Conservation (phyloP, 371 early-diverging fungal genomes). For the Funneliformis caledonium region DNA sequence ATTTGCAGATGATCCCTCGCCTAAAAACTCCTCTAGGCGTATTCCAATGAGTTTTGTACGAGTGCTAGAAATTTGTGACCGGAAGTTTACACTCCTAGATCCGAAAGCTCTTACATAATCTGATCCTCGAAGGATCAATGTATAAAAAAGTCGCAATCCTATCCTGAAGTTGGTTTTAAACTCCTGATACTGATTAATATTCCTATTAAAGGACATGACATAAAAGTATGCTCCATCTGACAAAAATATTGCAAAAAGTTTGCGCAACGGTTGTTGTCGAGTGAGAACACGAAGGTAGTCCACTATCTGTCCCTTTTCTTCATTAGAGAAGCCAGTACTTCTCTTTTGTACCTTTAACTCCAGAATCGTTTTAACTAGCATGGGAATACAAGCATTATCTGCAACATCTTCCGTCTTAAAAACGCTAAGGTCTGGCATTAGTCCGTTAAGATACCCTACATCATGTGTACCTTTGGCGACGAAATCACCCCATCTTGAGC, state of each 20-base stretch:
- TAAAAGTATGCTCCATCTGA: not conserved
- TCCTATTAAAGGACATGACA: not conserved
- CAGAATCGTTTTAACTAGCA: not conserved
- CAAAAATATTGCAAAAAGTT: constrained; percentile 21
- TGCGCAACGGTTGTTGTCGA: not conserved
- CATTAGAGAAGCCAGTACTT: not conserved
- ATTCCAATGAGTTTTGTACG: not conserved
- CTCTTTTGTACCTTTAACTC: constrained; percentile 21
- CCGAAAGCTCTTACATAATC: not conserved
- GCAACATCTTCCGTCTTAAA: not conserved
- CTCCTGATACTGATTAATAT: not conserved
- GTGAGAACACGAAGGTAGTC: not conserved
- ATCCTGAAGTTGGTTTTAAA: not conserved
- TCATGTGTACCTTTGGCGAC: not conserved
- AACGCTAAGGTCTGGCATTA: not conserved
- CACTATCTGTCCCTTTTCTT: not conserved
- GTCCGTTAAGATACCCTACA: not conserved
- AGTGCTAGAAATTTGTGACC: not conserved
- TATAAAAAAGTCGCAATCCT: constrained; percentile 9
- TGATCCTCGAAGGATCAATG: not conserved
- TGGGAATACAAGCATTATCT: constrained; percentile 8
- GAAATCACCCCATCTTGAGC: not conserved
- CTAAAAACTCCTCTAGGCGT: not conserved
- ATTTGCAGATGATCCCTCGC: not conserved
- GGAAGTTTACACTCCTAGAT: not conserved